A percentile compares a stretch with the other conserved stretches of the same genome.
Evolutionary conservation across 345 rosid genomes (phyloP).

Genomic region (Salix caprea): DNA sequence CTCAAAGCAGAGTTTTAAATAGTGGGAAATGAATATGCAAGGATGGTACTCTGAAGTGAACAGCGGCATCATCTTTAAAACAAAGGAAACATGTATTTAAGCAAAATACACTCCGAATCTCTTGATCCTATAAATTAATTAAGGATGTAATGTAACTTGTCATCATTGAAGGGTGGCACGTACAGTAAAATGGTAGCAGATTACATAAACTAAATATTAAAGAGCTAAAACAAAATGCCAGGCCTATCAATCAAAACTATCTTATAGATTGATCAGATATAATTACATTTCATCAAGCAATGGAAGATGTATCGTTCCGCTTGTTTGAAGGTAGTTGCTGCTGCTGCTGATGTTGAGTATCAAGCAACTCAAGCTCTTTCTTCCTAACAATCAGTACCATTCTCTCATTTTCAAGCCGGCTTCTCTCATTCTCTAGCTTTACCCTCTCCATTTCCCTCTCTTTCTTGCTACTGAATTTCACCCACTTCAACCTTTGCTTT

Average conservation of each 20-base stretch:
- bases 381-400: constrained; percentile 61
- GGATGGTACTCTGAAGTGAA: not conserved
- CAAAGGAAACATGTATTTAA: not conserved
- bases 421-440: constrained; percentile 66
- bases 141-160: not conserved
- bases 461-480: constrained; percentile 76
- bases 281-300: constrained; percentile 37
- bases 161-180: not conserved
- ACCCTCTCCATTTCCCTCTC: constrained; percentile 94
- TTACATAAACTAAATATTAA: not conserved
- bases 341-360: constrained; percentile 33
- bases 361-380: constrained; percentile 63
- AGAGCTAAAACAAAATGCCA: not conserved
- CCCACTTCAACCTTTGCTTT: constrained; percentile 90
- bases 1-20: not conserved
- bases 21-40: not conserved
- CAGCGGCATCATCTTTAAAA: not conserved
- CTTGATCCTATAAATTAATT: not conserved
- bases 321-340: constrained; percentile 50
- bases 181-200: not conserved
- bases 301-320: constrained; percentile 61
- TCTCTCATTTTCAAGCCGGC: constrained; percentile 65
- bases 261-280: not conserved
- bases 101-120: not conserved
- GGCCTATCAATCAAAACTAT: not conserved